Evolutionary conservation across 1,139 yeast genomes (phyloP), one percentile per base, ranked within the genome.

Genomic region (Pneumocystis murina): DNA sequence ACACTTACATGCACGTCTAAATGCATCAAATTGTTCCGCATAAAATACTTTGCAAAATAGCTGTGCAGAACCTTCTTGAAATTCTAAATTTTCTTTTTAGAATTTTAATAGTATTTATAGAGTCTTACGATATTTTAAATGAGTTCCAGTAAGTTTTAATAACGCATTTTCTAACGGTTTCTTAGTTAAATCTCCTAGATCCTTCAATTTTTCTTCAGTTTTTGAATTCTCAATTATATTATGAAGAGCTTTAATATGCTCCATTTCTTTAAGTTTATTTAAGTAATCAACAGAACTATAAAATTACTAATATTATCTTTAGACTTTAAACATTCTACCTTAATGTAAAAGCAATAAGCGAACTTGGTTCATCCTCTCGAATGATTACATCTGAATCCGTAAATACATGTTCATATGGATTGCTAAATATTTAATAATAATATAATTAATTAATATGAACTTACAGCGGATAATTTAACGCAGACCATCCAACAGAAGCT

Each of bases 1-100:
- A 67, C 86, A 83, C 0, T 89, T 91, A 77, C 97, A 91, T 28
- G 87, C 85, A 66, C 82, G 80, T 66, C 98, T 78, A 68, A 94
- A 84, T 0, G 97, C 97, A 71, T 91, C 97, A 76, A 94, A 94
- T 72, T 94, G 98, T 70, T 91, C 98, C 4, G 96, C 87, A 76
- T 87, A 94, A 72, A 92, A 94, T 7, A 94, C 87, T 74, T 92
- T 92, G 74, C 98, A 94, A 4, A 96, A 87, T 68, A 92, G 79
- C 33, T 81, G 82, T 0, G 96, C 87, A 36, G 83, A 81, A 0
- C 92, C 94, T 73, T 91, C 97, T 67, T 86, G 87, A 74, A 89
- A 89, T 71, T 87, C 67, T 64, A 41, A 2, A 38, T 16, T 30
- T 20, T 12, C 7, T 58, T 8, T 8, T 40, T 28, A 38, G 17